Conservation (phyloP, 1,284 basidiomycete species). For the Leccinum solheimii region DNA sequence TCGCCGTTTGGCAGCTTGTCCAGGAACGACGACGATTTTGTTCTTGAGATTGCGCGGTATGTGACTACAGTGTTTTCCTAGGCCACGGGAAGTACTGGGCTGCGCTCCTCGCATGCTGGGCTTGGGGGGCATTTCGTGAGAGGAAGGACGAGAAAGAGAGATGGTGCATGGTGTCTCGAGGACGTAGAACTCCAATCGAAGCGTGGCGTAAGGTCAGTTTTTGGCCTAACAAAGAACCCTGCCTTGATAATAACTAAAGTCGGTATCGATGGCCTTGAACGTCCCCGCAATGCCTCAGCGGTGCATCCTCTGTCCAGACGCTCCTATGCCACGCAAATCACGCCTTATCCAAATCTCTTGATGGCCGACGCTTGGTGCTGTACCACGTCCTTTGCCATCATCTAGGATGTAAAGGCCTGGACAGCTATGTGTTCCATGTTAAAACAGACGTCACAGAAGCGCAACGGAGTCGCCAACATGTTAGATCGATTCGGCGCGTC, state of each 20-base stretch:
- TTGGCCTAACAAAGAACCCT: neutral
- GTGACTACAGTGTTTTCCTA: neutral
- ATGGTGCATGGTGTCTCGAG: neutral
- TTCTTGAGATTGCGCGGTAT: neutral
- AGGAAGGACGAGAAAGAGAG: neutral
- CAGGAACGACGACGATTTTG: neutral
- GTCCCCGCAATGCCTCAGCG: neutral
- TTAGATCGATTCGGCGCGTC: neutral
- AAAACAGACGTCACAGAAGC: neutral
- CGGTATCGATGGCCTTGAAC: neutral
- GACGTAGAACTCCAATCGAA: neutral
- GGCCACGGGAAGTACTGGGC: neutral
- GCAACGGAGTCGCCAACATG: neutral
- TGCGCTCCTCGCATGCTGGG: neutral
- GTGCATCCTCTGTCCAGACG: neutral
- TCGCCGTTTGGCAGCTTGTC: neutral
- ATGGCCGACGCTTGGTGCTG: neutral
- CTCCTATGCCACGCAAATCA: neutral
- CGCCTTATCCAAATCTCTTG: neutral
- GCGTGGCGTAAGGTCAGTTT: neutral
- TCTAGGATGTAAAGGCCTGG: no score
- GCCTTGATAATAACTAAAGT: neutral
- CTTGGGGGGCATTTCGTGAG: neutral
- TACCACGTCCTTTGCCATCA: neutral
- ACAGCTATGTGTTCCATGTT: neutral